Percentiles rank a stretch among this genome's conserved stretches.
phyloP scores from a whole-genome alignment of 108 stramenopile species.

The Cyclotella cryptica region DNA sequence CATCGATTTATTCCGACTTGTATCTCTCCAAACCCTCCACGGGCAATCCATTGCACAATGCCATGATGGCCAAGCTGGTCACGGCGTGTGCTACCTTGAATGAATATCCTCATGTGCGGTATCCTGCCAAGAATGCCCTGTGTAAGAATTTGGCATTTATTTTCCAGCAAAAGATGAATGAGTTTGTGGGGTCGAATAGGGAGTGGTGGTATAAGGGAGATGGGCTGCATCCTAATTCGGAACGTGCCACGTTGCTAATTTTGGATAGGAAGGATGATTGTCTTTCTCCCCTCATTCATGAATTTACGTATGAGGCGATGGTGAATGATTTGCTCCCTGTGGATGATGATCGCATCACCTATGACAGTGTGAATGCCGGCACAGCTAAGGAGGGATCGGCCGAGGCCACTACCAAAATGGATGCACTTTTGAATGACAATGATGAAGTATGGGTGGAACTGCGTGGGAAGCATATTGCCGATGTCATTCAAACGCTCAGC shows the following conservation, averaged over 20 bases:
- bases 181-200: slow-evolving; percentile 75
- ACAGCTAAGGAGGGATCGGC: slow-evolving; percentile 51
- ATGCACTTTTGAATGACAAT: slow-evolving; percentile 92
- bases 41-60: slow-evolving; percentile 40
- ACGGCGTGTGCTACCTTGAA: slow-evolving; percentile 96
- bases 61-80: slow-evolving; percentile 85
- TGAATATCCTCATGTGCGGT: slow-evolving; percentile 97
- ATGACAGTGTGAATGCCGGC: slow-evolving; percentile 62
- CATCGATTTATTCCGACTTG: slow-evolving; percentile 57
- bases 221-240: slow-evolving; percentile 65
- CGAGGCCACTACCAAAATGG: slow-evolving; percentile 62
- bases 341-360: slow-evolving; percentile 88
- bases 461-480: slow-evolving; percentile 94
- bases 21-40: slow-evolving; percentile 38
- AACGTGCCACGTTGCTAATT: slow-evolving; percentile 88
- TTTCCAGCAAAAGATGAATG: slow-evolving; percentile 89
- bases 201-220: slow-evolving; percentile 93
- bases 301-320: slow-evolving; percentile 98
- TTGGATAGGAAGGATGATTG: slow-evolving; percentile 94
- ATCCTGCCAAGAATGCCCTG: slow-evolving; percentile 64
- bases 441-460: slow-evolving; percentile 97
- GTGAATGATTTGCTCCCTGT: slow-evolving; percentile 91
- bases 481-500: slow-evolving; percentile 89
- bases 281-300: slow-evolving; percentile 96
- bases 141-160: slow-evolving; percentile 75